These are phyloP conservation scores for Aspergillus fumigatiaffinis DNA, from an alignment of 2,329 filamentous ascomycete species.

Conservation along the genomic window DNA sequence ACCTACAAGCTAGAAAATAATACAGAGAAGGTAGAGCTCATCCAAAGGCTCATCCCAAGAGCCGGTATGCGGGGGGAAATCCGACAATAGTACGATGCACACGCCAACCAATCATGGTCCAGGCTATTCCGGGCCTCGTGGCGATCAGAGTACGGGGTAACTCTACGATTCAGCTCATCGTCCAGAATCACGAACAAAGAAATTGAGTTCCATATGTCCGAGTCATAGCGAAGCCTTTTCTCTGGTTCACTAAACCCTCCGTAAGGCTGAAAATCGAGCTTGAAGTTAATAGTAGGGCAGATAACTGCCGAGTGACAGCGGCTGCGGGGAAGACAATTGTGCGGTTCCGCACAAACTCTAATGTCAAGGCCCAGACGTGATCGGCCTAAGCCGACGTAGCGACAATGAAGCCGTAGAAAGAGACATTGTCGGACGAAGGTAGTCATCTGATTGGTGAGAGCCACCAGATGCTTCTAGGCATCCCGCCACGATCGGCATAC, in stretches of 20 bases:
- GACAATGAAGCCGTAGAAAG: background rate
- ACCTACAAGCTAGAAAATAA: background rate
- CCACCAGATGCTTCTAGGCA: background rate
- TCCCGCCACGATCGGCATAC: background rate
- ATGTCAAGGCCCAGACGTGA: background rate
- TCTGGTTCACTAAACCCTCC: too few relatives aligned
- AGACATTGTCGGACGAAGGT: too few relatives aligned
- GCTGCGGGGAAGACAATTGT: background rate
- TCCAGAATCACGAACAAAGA: too few relatives aligned
- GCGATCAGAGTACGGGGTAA: too few relatives aligned
- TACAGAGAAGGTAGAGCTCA: background rate
- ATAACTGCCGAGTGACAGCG: background rate
- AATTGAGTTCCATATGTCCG: background rate
- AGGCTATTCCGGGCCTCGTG: too few relatives aligned
- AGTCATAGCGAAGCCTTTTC: background rate
- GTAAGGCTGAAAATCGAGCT: background rate
- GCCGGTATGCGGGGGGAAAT: too few relatives aligned
- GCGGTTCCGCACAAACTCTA: background rate
- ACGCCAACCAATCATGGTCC: too few relatives aligned
- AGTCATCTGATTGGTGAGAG: background rate
- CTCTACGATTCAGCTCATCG: too few relatives aligned
- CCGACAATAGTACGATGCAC: too few relatives aligned
- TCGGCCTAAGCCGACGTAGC: background rate
- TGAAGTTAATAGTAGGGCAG: background rate
- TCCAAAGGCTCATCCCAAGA: background rate